These are phyloP conservation scores for Brassica nigra DNA, from an alignment of 345 rosid genomes.

Conservation along the genomic window DNA sequence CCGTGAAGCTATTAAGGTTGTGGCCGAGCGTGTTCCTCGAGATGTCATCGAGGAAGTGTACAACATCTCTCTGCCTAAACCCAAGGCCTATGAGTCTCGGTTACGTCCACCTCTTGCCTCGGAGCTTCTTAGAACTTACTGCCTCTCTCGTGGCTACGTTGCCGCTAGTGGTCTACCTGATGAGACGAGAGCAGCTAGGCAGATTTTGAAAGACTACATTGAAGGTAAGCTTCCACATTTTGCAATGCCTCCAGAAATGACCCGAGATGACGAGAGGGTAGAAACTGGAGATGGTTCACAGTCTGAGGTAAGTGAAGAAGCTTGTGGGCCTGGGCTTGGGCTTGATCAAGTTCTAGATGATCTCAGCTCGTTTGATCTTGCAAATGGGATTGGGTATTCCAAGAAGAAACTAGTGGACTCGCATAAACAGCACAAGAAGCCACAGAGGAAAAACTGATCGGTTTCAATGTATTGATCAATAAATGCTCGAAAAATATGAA, in stretches of 20 bases:
- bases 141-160: conserved; percentile 83
- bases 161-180: conserved; percentile 97
- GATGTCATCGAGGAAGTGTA: conserved; percentile 64
- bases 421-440: conserved; percentile 74
- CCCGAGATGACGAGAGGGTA: conserved; percentile 32
- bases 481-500: neutral
- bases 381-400: conserved; percentile 57
- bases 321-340: conserved; percentile 42
- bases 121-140: conserved; percentile 69
- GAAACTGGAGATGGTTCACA: conserved; percentile 44
- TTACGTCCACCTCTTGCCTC: conserved; percentile 78
- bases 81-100: conserved; percentile 78
- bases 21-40: conserved; percentile 76
- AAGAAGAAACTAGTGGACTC: conserved; percentile 58
- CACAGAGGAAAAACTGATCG: conserved; percentile 66
- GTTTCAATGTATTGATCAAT: conserved; percentile 34
- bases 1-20: conserved; percentile 87
- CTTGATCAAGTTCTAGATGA: conserved; percentile 68
- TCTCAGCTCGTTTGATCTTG: conserved; percentile 71
- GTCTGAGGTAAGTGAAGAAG: conserved; percentile 36
- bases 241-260: conserved; percentile 59
- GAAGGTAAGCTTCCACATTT: conserved; percentile 83
- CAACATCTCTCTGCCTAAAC: conserved; percentile 76
- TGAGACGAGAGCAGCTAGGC: conserved; percentile 86
- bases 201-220: conserved; percentile 77